phyloP scores from a whole-genome alignment of 228 moss, liverwort and hornwort genomes.

The Sphagnum magellanicum region DNA sequence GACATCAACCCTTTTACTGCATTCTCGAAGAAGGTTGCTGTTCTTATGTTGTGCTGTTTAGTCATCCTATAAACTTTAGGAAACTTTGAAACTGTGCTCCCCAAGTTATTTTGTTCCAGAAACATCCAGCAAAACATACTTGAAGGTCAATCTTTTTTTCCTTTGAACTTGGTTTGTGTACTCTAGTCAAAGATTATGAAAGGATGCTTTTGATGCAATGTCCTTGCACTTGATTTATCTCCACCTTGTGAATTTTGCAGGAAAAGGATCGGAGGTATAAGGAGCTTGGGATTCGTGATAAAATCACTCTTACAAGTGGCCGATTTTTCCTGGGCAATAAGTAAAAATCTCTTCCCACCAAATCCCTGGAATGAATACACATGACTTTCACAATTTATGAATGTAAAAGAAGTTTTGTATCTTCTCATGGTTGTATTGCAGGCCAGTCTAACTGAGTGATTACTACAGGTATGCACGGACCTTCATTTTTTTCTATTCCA shows the following conservation, averaged over 20 bases:
- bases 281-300: conserved; percentile 91
- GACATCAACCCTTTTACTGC: conserved; percentile 94
- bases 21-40: conserved; percentile 85
- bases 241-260: conserved; percentile 14
- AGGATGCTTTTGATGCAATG: no score
- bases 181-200: no score
- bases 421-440: no score
- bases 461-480: conserved; percentile 83
- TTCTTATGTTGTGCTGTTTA: neutral
- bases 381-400: no score
- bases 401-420: no score
- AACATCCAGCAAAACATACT: no score
- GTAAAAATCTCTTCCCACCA: conserved; percentile 20
- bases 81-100: neutral
- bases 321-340: conserved; percentile 94
- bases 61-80: neutral
- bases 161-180: no score
- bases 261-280: conserved; percentile 91
- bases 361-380: no score
- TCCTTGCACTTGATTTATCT: no score
- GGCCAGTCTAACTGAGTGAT: neutral
- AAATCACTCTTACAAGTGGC: conserved; percentile 92
- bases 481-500: conserved; percentile 93
- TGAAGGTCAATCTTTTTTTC: no score
- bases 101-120: neutral